Conservation (phyloP, 139 green algal genomes). For the Eudorina sp. region DNA sequence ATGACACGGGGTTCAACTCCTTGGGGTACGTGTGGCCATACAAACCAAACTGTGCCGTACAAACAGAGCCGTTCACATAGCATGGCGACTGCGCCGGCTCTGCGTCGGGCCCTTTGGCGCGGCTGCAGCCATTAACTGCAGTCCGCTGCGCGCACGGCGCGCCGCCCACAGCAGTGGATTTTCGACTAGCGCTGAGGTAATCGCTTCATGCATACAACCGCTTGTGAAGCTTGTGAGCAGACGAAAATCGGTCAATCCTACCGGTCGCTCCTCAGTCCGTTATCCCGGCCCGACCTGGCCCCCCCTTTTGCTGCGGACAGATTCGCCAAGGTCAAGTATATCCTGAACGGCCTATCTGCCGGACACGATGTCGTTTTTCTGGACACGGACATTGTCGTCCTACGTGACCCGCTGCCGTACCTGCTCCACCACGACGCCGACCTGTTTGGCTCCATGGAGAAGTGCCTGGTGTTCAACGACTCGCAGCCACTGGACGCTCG, state of each 20-base stretch:
- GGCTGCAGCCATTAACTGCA: no score
- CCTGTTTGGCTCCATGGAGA: constrained; percentile 23
- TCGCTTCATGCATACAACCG: no score
- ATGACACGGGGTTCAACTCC: constrained; percentile 22
- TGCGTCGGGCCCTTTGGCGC: no score
- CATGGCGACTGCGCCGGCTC: no score
- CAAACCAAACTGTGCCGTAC: no score
- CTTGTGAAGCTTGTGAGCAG: no score
- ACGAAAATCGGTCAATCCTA: no score
- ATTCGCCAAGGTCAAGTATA: constrained; percentile 51
- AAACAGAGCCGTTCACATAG: no score
- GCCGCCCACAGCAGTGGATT: no score
- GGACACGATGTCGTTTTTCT: constrained; percentile 44
- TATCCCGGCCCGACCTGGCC: neutral
- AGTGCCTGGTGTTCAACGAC: constrained; percentile 14
- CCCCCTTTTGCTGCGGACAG: neutral
- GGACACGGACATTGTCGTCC: constrained; percentile 33
- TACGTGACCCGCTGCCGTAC: constrained; percentile 42
- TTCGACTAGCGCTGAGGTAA: no score
- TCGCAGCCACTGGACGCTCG: neutral
- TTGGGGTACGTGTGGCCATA: neutral
- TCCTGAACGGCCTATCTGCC: constrained; percentile 37
- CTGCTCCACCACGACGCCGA: neutral
- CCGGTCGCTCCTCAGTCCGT: no score
- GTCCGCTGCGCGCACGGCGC: no score